Conservation (phyloP, 2,329 filamentous ascomycete species). For the Rhynchosporium secalis region DNA sequence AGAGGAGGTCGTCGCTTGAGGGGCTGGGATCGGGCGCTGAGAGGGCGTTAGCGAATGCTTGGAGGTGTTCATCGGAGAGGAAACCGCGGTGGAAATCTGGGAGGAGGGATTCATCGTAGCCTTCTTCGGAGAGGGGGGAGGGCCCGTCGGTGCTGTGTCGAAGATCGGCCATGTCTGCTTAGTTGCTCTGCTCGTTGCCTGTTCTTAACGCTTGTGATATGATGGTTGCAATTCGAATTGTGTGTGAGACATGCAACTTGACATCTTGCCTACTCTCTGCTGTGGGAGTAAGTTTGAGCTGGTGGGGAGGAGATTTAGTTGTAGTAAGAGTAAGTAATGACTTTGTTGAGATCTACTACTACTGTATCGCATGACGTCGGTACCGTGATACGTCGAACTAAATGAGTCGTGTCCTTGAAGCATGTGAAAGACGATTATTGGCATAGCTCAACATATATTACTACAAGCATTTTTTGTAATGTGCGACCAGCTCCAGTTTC, state of each 20-base stretch:
- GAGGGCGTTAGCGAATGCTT: slow-evolving; percentile 78
- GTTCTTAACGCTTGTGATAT: not conserved
- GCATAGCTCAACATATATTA: no score
- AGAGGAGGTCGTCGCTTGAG: slow-evolving; percentile 52
- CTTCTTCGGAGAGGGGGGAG: slow-evolving; percentile 60
- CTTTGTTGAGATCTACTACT: slow-evolving; percentile 15
- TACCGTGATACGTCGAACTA: slow-evolving; percentile 15
- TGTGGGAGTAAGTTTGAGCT: not conserved
- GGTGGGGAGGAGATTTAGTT: slow-evolving; percentile 9
- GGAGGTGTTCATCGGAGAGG: slow-evolving; percentile 68
- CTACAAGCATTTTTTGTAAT: no score
- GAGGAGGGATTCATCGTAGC: slow-evolving; percentile 67
- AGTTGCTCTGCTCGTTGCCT: not conserved
- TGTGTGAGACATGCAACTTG: slow-evolving; percentile 2
- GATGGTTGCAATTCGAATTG: not conserved
- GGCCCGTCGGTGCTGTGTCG: slow-evolving; percentile 48
- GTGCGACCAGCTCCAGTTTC: no score
- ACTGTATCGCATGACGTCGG: slow-evolving; percentile 24
- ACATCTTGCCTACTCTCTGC: slow-evolving; percentile 9
- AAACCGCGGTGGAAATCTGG: slow-evolving; percentile 84
- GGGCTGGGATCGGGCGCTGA: slow-evolving; percentile 76
- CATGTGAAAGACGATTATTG: not conserved
- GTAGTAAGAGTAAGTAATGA: slow-evolving; percentile 1
- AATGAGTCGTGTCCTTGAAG: not conserved
- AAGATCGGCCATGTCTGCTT: slow-evolving; percentile 38